Base-by-base conservation (phyloP, 257 asterid genomes). In the Thymus mandschuricus region DNA sequence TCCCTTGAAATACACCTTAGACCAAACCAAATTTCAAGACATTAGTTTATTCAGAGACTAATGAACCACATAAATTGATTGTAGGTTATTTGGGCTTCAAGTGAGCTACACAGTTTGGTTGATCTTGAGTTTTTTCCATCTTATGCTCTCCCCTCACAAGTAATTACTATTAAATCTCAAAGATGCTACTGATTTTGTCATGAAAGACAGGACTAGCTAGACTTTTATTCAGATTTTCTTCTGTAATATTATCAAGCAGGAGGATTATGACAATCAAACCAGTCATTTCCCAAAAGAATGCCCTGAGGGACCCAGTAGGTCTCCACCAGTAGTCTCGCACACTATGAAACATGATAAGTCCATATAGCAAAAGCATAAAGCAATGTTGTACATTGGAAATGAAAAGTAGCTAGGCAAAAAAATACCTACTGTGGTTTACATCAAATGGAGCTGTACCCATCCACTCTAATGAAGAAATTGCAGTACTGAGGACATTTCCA, bases 361-460 rank as follows among this genome's bases (percentile, higher is more conserved):
- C 34, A 11, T 31, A 30, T 1, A 28, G 35, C 33, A 54, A 21
- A 21, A 69, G 13, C 64, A 56, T 13, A 51, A 15, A 59, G n/a
- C 43, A 45, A 30, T 2, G 40, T 54, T 49, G 8, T 51, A 38
- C 2, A 67, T 9, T 29, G 59, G 81, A 48, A 79, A 49, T 12
- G 64, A 72, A 66, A 70, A 41, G 50, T 51, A 69, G 66, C 74
- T 45, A 70, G 58, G 82, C 45, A 64, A 78, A 69, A 76, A 65
- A 89, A 60, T 82, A 83, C 96, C 86, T 87, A 89, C 96, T 85
- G 80, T 81, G 78, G 70, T 78, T 78, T 72, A 94, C 95, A 88
- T 94, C 98, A 73, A 81, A 63, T 41, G 89, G 92, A 73, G 90
- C 89, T 52, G 91, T 74, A 68, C 97, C 98, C 99, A 94, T 88